Base-by-base conservation (phyloP, 345 rosid species). In the Erodium maritimum region DNA sequence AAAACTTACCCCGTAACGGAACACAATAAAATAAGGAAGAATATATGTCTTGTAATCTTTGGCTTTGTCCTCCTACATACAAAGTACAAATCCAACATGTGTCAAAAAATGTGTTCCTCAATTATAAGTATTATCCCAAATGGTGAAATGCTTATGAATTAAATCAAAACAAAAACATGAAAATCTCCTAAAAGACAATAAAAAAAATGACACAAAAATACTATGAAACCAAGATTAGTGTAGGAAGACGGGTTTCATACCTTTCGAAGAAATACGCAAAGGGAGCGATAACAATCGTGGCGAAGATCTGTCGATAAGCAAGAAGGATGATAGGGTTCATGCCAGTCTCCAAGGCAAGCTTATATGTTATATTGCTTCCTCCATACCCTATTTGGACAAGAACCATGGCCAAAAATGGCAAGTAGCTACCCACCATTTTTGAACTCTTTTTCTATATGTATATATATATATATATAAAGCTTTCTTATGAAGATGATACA, bases 331-430 rank as follows among this genome's bases (percentile, higher is more conserved):
- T 81, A 57, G 96, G 95, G 58, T 80, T 83, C 82, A 91, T 79
- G 52, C 96, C 95, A 13, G 87, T 53, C 34, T 89, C 93, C 91
- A 93, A 71, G 51, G 96, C 99, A 63, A 93, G 73, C 72, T 93
- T 93, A 18, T 95, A 85, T 5, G 80, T 78, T 22, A 93, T 78
- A 69, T 78, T 87, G 96, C 87, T 80, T 18, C 88, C 95, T 4
- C 95, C 91, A 52, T 58, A 89, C 21, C 89, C 94, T 8, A 83
- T 12, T 67, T 89, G 96, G 42, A 87, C 85, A 19, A 76, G 22
- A n/a, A 85, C 88, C 93, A 89, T 93, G 33, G 83, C 86, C 75
- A 87, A 60, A 59, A 79, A 81, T 9, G 96, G 91, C 63, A 87
- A 18, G 46, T 37, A 37, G 10, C 14, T 37, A 37, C 46, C 13